These are phyloP conservation scores for Sporothrix variecibatus DNA, from an alignment of 2,329 filamentous ascomycete genomes.

Conservation along the genomic window DNA sequence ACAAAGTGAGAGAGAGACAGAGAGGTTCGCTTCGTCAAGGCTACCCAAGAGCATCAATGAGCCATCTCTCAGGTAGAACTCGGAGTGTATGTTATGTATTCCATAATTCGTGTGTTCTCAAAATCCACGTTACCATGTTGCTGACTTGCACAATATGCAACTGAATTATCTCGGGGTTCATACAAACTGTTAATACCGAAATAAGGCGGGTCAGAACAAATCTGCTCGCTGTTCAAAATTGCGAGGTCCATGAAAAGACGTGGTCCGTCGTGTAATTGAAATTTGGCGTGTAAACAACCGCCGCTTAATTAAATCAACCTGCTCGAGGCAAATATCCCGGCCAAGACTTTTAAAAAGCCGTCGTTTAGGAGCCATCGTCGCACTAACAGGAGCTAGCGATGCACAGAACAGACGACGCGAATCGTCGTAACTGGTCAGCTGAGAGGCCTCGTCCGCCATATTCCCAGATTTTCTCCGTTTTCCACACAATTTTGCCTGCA, in stretches of 20 bases:
- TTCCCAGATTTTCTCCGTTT: neutral
- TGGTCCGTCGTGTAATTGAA: too few species aligned
- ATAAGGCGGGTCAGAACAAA: neutral
- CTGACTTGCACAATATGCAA: neutral
- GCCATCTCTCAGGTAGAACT: neutral
- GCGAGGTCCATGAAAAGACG: neutral
- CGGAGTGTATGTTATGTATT: neutral
- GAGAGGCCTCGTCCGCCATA: neutral
- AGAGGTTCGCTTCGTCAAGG: too few species aligned
- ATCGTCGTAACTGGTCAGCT: neutral
- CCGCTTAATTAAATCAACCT: neutral
- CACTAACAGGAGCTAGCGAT: neutral
- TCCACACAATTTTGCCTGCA: neutral
- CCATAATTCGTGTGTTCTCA: neutral
- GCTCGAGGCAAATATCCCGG: neutral
- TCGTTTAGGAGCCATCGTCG: neutral
- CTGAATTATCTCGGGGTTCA: neutral
- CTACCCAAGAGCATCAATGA: neutral
- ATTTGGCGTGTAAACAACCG: neutral
- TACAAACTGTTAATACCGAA: neutral
- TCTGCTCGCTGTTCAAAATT: neutral
- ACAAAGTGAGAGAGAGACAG: neutral
- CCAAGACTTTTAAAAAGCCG: neutral
- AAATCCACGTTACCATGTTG: neutral
- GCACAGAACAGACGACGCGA: neutral